Base-by-base conservation (phyloP, 1,284 basidiomycete genomes). In the Trichosporon coremiiforme region DNA sequence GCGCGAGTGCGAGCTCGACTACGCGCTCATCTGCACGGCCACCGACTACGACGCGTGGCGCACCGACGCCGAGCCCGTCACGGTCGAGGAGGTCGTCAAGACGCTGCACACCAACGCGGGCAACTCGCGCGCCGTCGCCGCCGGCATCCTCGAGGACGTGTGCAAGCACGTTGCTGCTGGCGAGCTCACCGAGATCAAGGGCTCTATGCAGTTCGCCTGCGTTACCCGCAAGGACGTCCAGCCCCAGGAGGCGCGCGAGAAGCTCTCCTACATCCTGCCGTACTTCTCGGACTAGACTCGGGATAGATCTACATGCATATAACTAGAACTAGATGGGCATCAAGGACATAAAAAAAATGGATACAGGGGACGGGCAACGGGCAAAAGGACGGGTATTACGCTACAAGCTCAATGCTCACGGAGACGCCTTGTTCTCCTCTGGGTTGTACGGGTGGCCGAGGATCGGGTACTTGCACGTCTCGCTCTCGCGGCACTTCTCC, bases 11-110 rank as follows among this genome's bases (percentile, higher is more conserved):
- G 96, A 99, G 84, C 83, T 99, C 17, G 90, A 91, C 79, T 96
- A 95, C 80, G 92, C 91, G 0, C 87, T 97, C 66, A 90, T 97
- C 74, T 93, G 93, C 70, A 97, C 94, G 0, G 88, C 91, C 22
- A 95, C 93, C 1, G 92, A 95, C 84, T 95, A 94, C 80, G 94
- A 96, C 83, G 89, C 92, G 5, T 95, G 93, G 93, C 86, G 95
- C 29, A 90, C 90, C 17, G 86, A 90, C 41, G 88, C 90, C 67
- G 91, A 89, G 17, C 86, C 91, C 1, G 95, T 98, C 64, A 97
- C 94, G 0, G 90, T 94, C 0, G 89, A 91, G 6, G 82, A 84
- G 74, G 94, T 98, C 35, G 87, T 95, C 86, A 91, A 93, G 83
- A 94, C 91, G 0, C 88, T 98, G 36, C 87, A 90, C 73, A 87